These are phyloP conservation scores for Basipetospora chlamydospora DNA, from an alignment of 2,329 filamentous ascomycete genomes.

Conservation along the genomic window DNA sequence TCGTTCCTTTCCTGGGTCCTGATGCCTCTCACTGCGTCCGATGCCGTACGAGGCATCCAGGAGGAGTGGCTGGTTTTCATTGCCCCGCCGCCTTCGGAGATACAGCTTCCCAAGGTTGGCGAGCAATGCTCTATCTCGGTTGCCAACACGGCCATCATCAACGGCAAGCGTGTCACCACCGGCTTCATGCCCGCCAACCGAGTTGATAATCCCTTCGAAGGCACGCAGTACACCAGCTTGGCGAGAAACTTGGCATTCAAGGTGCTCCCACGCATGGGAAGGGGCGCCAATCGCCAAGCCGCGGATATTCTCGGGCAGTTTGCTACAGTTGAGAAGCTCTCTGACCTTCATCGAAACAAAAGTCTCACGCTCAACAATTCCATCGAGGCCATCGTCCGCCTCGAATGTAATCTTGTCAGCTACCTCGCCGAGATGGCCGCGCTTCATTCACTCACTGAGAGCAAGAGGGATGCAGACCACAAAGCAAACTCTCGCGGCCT, in stretches of 20 bases:
- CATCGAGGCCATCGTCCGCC: slow-evolving; percentile 1
- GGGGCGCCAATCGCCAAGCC: neutral
- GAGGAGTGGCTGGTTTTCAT: slow-evolving; percentile 8
- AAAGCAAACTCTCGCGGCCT: neutral
- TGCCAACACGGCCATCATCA: neutral
- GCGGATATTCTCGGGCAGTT: neutral
- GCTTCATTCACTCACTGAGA: slow-evolving; percentile 3
- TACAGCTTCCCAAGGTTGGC: slow-evolving; percentile 6
- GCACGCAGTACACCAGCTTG: neutral
- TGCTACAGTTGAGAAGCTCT: neutral
- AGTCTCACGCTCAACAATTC: no score
- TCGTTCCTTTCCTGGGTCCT: slow-evolving; percentile 7
- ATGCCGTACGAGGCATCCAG: slow-evolving; percentile 1
- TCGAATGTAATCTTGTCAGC: slow-evolving; percentile 5
- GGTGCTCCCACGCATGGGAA: slow-evolving; percentile 1
- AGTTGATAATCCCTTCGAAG: slow-evolving; percentile 8
- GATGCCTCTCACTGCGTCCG: neutral
- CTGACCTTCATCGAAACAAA: no score
- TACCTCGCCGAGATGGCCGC: slow-evolving; percentile 7
- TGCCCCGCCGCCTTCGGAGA: slow-evolving; percentile 1
- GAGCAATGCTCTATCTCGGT: slow-evolving; percentile 1
- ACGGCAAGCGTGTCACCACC: neutral
- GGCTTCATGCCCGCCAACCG: slow-evolving; percentile 1
- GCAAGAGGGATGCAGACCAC: neutral
- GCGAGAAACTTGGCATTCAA: slow-evolving; percentile 5